These are phyloP conservation scores for Graphilbum fragrans DNA, from an alignment of 2,329 filamentous ascomycete species.

Conservation along the genomic window DNA sequence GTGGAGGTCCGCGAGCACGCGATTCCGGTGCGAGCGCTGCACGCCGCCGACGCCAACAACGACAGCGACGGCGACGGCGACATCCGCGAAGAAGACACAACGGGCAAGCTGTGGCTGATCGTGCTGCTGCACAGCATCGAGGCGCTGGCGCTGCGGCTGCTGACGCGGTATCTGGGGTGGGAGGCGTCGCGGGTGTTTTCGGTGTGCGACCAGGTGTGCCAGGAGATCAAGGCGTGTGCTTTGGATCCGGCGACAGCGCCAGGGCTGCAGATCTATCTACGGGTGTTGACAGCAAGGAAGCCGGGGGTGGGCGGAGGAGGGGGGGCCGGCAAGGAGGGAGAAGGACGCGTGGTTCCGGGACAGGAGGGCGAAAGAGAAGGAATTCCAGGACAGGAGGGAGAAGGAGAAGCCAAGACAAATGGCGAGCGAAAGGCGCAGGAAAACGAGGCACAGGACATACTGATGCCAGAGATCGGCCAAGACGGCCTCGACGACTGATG, in stretches of 20 bases:
- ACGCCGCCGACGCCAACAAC: constrained; percentile 22
- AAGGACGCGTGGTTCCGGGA: no score
- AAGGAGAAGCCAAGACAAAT: no score
- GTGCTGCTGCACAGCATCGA: constrained; percentile 28
- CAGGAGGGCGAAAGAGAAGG: no score
- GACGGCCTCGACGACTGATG: no score
- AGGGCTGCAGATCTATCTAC: constrained; percentile 32
- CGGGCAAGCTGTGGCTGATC: constrained; percentile 31
- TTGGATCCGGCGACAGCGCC: constrained; percentile 30
- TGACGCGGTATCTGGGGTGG: constrained; percentile 42
- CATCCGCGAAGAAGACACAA: background rate
- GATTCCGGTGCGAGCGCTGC: constrained; percentile 35
- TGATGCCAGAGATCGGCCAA: no score
- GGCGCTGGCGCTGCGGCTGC: constrained; percentile 31
- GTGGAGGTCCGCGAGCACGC: constrained; percentile 28
- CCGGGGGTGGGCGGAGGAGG: constrained; percentile 18
- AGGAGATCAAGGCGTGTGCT: constrained; percentile 35
- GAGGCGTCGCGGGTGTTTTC: constrained; percentile 33
- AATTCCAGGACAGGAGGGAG: no score
- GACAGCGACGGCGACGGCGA: background rate
- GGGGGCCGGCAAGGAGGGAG: background rate
- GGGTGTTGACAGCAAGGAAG: constrained; percentile 37
- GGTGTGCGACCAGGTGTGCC: constrained; percentile 32
- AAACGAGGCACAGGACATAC: no score
- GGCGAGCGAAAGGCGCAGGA: no score